phyloP scores from a whole-genome alignment of 2,329 filamentous ascomycete species.

The Fusarium tanahbumbuense region DNA sequence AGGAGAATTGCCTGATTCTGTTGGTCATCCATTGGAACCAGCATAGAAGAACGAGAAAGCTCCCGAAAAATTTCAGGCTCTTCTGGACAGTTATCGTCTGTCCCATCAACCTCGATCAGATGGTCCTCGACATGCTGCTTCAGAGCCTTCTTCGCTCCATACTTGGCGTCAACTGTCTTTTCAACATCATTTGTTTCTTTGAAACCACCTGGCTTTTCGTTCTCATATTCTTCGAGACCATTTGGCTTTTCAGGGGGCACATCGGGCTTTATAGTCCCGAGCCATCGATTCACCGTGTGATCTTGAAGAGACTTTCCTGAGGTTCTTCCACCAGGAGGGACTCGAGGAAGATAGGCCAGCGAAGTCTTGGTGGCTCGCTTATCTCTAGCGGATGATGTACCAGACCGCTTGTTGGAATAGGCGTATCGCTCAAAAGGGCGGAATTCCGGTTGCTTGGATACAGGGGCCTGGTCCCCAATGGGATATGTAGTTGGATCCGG shows the following conservation, averaged over 20 bases:
- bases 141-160: slow-evolving; percentile 85
- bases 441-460: slow-evolving; percentile 10
- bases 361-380: neutral
- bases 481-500: slow-evolving; percentile 26
- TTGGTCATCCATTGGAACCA: neutral
- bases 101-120: neutral
- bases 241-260: neutral
- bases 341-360: neutral
- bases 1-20: neutral
- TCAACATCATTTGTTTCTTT: neutral
- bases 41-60: neutral
- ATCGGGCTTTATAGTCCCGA: neutral
- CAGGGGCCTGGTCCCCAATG: neutral
- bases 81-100: neutral
- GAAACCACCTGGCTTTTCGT: neutral
- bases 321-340: neutral
- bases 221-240: neutral
- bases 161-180: too few species aligned
- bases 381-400: neutral
- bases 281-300: slow-evolving; percentile 13
- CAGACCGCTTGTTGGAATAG: slow-evolving; percentile 32
- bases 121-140: slow-evolving; percentile 86
- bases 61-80: slow-evolving; percentile 4
- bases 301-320: neutral
- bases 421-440: slow-evolving; percentile 27